Evolutionary conservation across 768 basidiomycete genomes (phyloP), one percentile per base, ranked within the genome.

Genomic region (Strobilomyces echinocephalus): DNA sequence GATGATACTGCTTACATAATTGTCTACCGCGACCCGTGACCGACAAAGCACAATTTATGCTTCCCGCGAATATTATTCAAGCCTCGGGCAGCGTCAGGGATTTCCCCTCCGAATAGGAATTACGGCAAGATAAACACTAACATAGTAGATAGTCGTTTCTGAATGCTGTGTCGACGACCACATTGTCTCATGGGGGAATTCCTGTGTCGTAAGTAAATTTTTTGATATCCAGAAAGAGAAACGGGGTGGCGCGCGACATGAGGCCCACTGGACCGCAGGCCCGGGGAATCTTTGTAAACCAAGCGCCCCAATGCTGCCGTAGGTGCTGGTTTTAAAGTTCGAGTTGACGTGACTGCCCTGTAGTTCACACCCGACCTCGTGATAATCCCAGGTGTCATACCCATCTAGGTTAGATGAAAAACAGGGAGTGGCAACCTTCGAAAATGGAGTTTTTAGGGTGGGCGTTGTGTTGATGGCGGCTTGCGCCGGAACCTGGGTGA

Each of bases 371-470:
- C 54, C 40, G 9, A 20, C 45, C 50, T 49, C 41, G 52, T 18
- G 51, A 47, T 40, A 39, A 46, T 31, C 33, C 33, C 28, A 26
- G 26, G 40, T 31, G 14, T 28, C n/a, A 31, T 57, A 34, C 63
- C 57, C 14, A 59, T 55, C 57, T 54, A 41, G 62, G 62, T 43
- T 63, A 63, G n/a, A 63, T 65, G 60, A 63, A 63, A 58, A 20
- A 46, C 24, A 24, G 26, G 39, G 49, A 51, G 46, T 34, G 52
- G 34, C 52, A 46, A 52, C 46, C 50, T 20, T 50, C 47, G 50
- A 49, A 41, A 48, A 18, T 15, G 43, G 30, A 33, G 21, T 49
- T 56, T 52, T 54, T 48, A 52, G 63, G 62, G 62, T 54, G 33
- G 34, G 39, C 11, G 2, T 45, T 36, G 38, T 24, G 35, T 39